phyloP scores from a whole-genome alignment of 495 filamentous ascomycete genomes.

The Podospora appendiculata region DNA sequence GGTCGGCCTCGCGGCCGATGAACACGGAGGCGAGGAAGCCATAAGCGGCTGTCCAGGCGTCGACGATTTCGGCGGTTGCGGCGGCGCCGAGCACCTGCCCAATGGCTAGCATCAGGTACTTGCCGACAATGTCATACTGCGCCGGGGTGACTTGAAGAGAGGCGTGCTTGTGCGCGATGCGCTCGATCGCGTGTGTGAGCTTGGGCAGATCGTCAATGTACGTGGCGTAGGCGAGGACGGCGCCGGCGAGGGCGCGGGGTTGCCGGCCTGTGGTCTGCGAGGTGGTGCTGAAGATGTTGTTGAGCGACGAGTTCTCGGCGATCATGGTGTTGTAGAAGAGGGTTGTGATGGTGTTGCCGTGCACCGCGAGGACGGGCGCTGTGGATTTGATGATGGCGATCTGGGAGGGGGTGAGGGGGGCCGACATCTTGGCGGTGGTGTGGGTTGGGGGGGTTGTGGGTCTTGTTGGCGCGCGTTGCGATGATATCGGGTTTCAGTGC shows the following conservation, averaged over 20 bases:
- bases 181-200: conserved; percentile 54
- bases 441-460: background rate
- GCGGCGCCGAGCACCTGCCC: conserved; percentile 58
- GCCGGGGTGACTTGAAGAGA: conserved; percentile 61
- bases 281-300: conserved; percentile 53
- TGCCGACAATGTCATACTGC: conserved; percentile 62
- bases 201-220: conserved; percentile 63
- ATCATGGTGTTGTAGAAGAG: conserved; percentile 66
- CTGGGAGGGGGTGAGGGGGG: conserved; percentile 31
- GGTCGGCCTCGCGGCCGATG: conserved; percentile 52
- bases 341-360: conserved; percentile 58
- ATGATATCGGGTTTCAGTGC: background rate
- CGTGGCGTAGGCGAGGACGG: conserved; percentile 62
- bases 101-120: conserved; percentile 61
- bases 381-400: conserved; percentile 51
- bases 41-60: conserved; percentile 61
- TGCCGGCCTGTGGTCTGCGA: conserved; percentile 47
- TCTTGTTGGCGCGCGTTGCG: background rate
- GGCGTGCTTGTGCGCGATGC: conserved; percentile 70
- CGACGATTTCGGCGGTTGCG: conserved; percentile 56
- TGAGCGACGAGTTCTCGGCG: conserved; percentile 49
- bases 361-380: conserved; percentile 53
- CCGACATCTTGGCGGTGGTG: conserved; percentile 7
- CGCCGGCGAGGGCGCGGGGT: conserved; percentile 53
- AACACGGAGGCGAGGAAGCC: conserved; percentile 57